Conservation (phyloP, 2,329 filamentous ascomycete genomes). For the Ophiostoma triangulosporum region DNA sequence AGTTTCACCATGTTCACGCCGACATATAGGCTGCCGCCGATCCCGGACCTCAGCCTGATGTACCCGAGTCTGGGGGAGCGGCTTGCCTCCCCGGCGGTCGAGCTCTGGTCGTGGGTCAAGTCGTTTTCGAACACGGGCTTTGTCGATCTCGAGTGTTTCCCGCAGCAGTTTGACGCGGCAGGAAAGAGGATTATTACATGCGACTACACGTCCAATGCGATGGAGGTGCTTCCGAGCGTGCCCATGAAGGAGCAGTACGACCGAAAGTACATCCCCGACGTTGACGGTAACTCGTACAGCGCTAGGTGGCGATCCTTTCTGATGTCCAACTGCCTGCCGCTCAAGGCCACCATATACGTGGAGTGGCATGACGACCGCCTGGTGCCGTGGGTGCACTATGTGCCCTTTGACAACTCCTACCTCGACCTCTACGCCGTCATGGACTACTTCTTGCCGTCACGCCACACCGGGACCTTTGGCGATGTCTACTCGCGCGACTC, state of each 20-base stretch:
- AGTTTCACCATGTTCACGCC: conserved; percentile 22
- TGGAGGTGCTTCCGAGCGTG: conserved; percentile 20
- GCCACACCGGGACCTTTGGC: conserved; percentile 15
- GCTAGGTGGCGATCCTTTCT: conserved; percentile 50
- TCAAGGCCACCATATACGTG: conserved; percentile 58
- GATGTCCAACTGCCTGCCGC: conserved; percentile 45
- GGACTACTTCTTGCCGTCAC: conserved; percentile 46
- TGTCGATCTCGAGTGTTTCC: conserved; percentile 25
- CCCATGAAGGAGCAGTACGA: conserved; percentile 35
- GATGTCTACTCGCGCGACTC: conserved; percentile 24
- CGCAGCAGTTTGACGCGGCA: conserved; percentile 10
- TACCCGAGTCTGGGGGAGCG: conserved; percentile 28
- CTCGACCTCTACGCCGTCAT: conserved; percentile 51
- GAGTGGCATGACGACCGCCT: conserved; percentile 65
- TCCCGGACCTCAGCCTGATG: conserved; percentile 13
- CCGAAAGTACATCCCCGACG: conserved; percentile 53
- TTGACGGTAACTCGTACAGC: conserved; percentile 54
- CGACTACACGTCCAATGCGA: conserved; percentile 25
- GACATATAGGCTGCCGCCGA: conserved; percentile 33
- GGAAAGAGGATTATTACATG: conserved; percentile 19
- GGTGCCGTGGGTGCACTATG: conserved; percentile 57
- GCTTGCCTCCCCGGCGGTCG: conserved; percentile 11
- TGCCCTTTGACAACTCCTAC: conserved; percentile 55
- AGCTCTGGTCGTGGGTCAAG: conserved; percentile 29
- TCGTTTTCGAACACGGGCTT: conserved; percentile 31